phyloP scores from a whole-genome alignment of 371 early-diverging fungal species.

The Encephalitozoon intestinalis region DNA sequence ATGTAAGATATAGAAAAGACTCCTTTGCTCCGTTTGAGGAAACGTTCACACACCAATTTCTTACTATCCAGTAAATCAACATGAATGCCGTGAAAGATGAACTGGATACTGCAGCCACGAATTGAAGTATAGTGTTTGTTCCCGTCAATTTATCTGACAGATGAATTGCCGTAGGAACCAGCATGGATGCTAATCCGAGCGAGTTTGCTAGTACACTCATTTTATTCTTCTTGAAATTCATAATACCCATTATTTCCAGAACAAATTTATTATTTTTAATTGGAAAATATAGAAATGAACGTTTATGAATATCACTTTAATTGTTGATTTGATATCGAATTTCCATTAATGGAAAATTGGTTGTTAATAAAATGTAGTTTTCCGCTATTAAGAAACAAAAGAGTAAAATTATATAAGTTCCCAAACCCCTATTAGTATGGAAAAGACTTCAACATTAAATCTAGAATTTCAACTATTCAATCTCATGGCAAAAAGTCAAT shows the following conservation, averaged over 20 bases:
- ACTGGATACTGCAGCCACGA: not conserved
- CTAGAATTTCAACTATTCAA: too few species aligned
- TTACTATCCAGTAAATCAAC: not conserved
- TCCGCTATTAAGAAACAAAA: too few species aligned
- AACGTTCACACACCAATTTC: not conserved
- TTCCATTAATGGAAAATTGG: not conserved
- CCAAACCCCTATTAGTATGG: too few species aligned
- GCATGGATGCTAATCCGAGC: not conserved
- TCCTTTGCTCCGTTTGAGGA: not conserved
- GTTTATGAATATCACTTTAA: not conserved
- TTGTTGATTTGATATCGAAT: not conserved
- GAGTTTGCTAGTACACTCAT: not conserved
- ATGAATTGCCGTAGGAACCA: not conserved
- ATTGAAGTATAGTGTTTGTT: not conserved
- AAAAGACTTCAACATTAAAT: too few species aligned
- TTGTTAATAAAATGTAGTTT: too few species aligned
- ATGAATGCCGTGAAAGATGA: not conserved
- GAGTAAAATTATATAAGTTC: not conserved
- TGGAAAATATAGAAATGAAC: not conserved
- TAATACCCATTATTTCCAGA: not conserved
- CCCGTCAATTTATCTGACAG: not conserved
- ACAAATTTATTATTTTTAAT: not conserved
- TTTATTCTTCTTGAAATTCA: not conserved
- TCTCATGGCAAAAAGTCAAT: not conserved
- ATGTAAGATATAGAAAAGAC: not conserved